phyloP scores from a whole-genome alignment of 2,329 filamentous ascomycete genomes.

The Aureobasidium uvarum region DNA sequence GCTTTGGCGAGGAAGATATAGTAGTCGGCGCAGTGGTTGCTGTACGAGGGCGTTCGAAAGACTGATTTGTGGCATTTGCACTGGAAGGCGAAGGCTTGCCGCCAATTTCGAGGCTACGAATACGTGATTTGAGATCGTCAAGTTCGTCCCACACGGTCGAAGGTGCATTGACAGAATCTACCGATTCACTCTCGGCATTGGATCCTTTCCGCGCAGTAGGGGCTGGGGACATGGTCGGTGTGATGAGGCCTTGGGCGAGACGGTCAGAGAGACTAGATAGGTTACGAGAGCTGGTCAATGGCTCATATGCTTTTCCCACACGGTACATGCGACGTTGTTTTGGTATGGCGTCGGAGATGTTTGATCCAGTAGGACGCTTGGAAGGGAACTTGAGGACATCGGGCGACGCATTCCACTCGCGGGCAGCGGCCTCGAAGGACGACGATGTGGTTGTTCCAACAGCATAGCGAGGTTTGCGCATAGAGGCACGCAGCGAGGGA shows the following conservation, averaged over 20 bases:
- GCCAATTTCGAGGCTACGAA: conserved; percentile 83
- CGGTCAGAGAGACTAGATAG: conserved; percentile 15
- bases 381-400: conserved; percentile 21
- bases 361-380: not conserved
- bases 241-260: conserved; percentile 19
- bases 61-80: conserved; percentile 68
- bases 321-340: conserved; percentile 22
- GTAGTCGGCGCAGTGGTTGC: conserved; percentile 90
- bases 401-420: conserved; percentile 20
- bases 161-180: conserved; percentile 79
- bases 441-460: conserved; percentile 19
- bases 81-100: conserved; percentile 83
- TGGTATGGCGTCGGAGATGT: conserved; percentile 10
- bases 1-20: conserved; percentile 83
- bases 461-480: conserved; percentile 23
- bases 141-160: conserved; percentile 98
- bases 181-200: conserved; percentile 68
- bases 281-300: not conserved
- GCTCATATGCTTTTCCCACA: conserved; percentile 21
- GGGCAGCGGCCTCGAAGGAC: conserved; percentile 23
- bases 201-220: conserved; percentile 45
- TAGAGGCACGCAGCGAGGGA: conserved; percentile 18
- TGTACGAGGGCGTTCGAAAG: conserved; percentile 80
- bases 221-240: conserved; percentile 14
- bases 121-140: conserved; percentile 90